Percentiles rank a stretch among this genome's conserved stretches.
Conservation (phyloP, 176 grass and related monocot genomes). For the Hsuehochloa calcarea region DNA sequence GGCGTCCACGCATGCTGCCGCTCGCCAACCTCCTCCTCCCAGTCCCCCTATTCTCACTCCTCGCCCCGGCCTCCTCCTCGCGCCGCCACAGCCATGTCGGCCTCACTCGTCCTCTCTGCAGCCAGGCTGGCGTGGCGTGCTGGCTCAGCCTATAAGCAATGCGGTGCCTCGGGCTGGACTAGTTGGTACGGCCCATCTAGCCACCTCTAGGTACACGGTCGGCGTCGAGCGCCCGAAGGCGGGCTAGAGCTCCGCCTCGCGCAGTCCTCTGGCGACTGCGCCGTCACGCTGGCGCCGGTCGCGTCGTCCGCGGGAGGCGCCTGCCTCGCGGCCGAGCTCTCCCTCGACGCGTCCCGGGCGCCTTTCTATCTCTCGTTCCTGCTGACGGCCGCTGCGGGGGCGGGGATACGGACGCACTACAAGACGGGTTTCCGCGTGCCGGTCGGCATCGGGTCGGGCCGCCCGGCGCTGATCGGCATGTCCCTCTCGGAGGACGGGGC, state of each 20-base stretch:
- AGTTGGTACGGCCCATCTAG: too few species aligned
- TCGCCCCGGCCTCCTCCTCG: too few species aligned
- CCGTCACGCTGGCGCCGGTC: conserved; percentile 24
- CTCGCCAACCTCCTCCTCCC: too few species aligned
- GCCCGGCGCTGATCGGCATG: conserved; percentile 60
- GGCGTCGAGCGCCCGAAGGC: conserved; percentile 14
- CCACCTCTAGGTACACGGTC: conserved; percentile 22
- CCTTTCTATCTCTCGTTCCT: conserved; percentile 86
- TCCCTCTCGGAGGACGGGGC: conserved; percentile 50
- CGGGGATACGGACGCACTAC: conserved; percentile 63
- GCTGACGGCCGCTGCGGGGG: conserved; percentile 41
- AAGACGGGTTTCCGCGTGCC: conserved; percentile 66
- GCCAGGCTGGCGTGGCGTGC: too few species aligned
- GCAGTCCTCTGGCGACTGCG: conserved; percentile 15
- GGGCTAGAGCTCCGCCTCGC: conserved; percentile 28
- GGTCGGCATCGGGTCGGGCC: conserved; percentile 64
- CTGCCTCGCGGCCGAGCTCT: conserved; percentile 39
- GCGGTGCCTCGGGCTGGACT: too few species aligned
- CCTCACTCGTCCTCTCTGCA: too few species aligned
- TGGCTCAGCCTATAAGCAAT: too few species aligned
- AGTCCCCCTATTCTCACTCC: too few species aligned
- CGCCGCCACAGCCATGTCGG: too few species aligned
- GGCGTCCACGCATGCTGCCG: too few species aligned
- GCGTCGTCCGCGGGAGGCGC: background rate
- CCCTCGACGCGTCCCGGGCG: conserved; percentile 34